Evolutionary conservation across 2,329 filamentous ascomycete species (phyloP).

Genomic region (Aschersonia sp.): DNA sequence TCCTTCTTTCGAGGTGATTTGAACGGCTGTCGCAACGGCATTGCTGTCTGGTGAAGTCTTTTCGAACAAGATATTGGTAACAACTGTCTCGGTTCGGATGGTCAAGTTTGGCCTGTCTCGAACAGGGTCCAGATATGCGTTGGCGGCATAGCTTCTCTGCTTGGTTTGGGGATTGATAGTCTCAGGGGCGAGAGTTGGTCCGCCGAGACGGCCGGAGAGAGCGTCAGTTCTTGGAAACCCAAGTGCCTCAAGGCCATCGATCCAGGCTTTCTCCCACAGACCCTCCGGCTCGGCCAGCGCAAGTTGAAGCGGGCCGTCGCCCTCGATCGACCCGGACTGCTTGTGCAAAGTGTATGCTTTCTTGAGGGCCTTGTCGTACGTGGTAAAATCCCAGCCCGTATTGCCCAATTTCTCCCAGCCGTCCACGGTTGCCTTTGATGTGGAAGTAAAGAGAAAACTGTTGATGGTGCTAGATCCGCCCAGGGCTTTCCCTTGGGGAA

Average conservation of each 20-base stretch:
- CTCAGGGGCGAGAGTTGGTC: background rate
- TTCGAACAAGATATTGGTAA: constrained; percentile 17
- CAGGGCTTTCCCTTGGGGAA: constrained; percentile 35
- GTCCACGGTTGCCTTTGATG: constrained; percentile 7
- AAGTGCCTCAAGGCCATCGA: constrained; percentile 18
- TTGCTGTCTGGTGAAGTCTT: background rate
- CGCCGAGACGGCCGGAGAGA: background rate
- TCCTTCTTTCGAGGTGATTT: constrained; percentile 4
- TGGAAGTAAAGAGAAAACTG: constrained; percentile 25
- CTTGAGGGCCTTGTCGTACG: constrained; percentile 6
- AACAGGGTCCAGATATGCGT: constrained; percentile 16
- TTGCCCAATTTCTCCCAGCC: constrained; percentile 13
- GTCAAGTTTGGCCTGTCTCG: constrained; percentile 17
- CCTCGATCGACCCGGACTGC: background rate
- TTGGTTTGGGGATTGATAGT: constrained; percentile 16
- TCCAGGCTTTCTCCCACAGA: constrained; percentile 19
- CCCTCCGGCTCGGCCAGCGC: constrained; percentile 20
- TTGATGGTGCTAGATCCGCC: constrained; percentile 41
- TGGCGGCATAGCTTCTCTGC: constrained; percentile 17
- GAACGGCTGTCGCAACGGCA: constrained; percentile 8
- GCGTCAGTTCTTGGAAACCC: constrained; percentile 13
- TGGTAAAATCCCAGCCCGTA: constrained; percentile 11
- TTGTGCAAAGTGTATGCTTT: background rate
- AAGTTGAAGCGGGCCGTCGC: constrained; percentile 21
- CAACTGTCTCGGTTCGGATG: constrained; percentile 17